Base-by-base conservation (phyloP, 352 stramenopile genomes). In the Phytophthora citricola region DNA sequence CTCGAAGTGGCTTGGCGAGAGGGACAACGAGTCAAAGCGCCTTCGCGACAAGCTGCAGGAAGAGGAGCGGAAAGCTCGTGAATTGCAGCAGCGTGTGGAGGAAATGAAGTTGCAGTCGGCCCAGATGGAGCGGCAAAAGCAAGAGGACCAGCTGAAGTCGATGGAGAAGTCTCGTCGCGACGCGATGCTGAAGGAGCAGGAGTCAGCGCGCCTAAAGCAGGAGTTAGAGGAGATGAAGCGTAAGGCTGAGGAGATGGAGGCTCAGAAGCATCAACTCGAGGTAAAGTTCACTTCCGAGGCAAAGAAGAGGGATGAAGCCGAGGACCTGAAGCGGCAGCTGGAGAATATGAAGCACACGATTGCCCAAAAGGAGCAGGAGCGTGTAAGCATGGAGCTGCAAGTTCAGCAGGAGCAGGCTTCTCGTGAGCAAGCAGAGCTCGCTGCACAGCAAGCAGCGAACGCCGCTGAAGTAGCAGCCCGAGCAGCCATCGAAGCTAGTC, bases 391-490 rank as follows among this genome's bases (percentile, higher is more conserved):
- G 51, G 75, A 90, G 60, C 29, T 74, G 14, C 57, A 79, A 41
- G 77, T 81, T 17, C 69, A 75, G 17, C 76, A 87, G 43, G 81
- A 91, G 56, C 64, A 79, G 11, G 65, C 66, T 15, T 76, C 76
- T 52, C 83, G 87, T n/a, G 68, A 88, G 27, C 76, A 90, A 47
- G 87, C 87, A 4, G 85, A 93, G 52, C 38, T 77, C 0, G 85
- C 83, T 15, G 85, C 86, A 10, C 72, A 75, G 22, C 74, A 81
- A 45, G 87, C 85, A n/a, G 84, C 85, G 3, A 62, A 83, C 8
- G 84, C 84, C 20, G 87, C 85, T 29, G 81, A 83, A 39, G 51
- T 92, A 40, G 89, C 87, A 17, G 87, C 87, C 12, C 83, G 76
- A 40, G 85, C 85, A 31, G 87, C 87, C 10, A 71, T 93, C 27